Evolutionary conservation across 225 moss, liverwort and hornwort species (phyloP).

Genomic region (Sphagnum tenellum): DNA sequence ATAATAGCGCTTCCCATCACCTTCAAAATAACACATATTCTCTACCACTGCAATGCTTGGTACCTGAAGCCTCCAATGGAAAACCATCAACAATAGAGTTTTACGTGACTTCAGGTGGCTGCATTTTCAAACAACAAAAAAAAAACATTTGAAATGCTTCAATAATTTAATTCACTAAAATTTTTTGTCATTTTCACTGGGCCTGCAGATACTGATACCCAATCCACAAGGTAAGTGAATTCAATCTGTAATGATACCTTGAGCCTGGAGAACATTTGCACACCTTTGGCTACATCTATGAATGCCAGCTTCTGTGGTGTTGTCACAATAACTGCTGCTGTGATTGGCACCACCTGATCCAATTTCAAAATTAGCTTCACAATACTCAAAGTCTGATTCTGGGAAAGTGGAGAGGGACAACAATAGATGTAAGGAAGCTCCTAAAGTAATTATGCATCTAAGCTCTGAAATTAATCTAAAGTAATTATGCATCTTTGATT

Average conservation of each 20-base stretch:
- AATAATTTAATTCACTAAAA: too few relatives aligned
- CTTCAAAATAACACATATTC: conserved; percentile 99
- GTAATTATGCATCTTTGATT: background rate
- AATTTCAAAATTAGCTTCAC: background rate
- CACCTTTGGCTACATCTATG: conserved; percentile 98
- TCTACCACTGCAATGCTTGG: conserved; percentile 98
- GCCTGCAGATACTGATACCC: too few relatives aligned
- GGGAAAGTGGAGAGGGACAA: background rate
- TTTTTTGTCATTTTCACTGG: too few relatives aligned
- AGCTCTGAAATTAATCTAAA: background rate
- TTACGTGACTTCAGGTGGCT: too few relatives aligned
- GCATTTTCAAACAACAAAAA: background rate
- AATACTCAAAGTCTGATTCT: background rate
- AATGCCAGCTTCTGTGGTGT: conserved; percentile 98
- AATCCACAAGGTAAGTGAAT: background rate
- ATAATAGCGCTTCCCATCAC: conserved; percentile 88
- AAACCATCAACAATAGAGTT: background rate
- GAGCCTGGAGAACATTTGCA: conserved; percentile 94
- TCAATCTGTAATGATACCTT: conserved; percentile 31
- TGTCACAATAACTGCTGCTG: conserved; percentile 97
- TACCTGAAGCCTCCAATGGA: conserved; percentile 31
- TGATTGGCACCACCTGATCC: conserved; percentile 81
- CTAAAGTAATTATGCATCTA: background rate
- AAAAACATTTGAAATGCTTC: background rate
- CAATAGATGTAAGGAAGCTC: background rate